Evolutionary conservation across 805 yeast genomes (phyloP).

Genomic region (Ogataea kodamae): DNA sequence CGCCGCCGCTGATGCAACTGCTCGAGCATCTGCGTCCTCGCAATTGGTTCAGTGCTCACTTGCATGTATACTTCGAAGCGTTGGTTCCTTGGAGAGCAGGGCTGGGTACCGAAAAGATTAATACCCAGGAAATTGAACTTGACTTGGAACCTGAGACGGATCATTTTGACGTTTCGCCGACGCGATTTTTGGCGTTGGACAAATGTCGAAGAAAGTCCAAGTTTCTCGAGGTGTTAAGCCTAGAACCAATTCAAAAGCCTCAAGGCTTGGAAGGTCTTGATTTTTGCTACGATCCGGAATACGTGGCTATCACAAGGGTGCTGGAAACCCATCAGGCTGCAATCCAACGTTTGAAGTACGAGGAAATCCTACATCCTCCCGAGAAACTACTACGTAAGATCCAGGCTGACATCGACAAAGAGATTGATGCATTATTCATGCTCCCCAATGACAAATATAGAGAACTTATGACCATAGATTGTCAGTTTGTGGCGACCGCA

Average conservation of each 20-base stretch:
- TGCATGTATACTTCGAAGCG: conserved; percentile 75
- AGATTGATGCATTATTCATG: conserved; percentile 6
- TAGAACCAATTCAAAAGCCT: conserved; percentile 32
- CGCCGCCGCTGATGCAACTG: conserved; percentile 58
- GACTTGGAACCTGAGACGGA: conserved; percentile 14
- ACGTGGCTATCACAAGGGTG: conserved; percentile 21
- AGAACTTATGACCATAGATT: conserved; percentile 16
- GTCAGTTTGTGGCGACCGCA: conserved; percentile 24
- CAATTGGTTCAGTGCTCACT: conserved; percentile 86
- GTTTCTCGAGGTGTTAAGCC: conserved; percentile 50
- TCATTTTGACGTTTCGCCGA: conserved; percentile 16
- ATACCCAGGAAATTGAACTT: conserved; percentile 12
- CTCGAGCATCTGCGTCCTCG: conserved; percentile 55
- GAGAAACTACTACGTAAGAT: conserved; percentile 14
- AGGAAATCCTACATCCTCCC: conserved; percentile 16
- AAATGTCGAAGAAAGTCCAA: conserved; percentile 69
- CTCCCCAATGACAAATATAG: conserved; percentile 9
- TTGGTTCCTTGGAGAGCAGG: conserved; percentile 31
- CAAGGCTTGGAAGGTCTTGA: conserved; percentile 23
- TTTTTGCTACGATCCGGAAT: conserved; percentile 38
- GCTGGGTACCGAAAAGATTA: conserved; percentile 6
- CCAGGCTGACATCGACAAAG: conserved; percentile 6
- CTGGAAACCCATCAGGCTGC: conserved; percentile 17
- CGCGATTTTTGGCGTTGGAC: conserved; percentile 72
- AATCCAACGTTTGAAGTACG: conserved; percentile 12